phyloP scores from a whole-genome alignment of 768 basidiomycete species.

The Pulveroboletus sp. region DNA sequence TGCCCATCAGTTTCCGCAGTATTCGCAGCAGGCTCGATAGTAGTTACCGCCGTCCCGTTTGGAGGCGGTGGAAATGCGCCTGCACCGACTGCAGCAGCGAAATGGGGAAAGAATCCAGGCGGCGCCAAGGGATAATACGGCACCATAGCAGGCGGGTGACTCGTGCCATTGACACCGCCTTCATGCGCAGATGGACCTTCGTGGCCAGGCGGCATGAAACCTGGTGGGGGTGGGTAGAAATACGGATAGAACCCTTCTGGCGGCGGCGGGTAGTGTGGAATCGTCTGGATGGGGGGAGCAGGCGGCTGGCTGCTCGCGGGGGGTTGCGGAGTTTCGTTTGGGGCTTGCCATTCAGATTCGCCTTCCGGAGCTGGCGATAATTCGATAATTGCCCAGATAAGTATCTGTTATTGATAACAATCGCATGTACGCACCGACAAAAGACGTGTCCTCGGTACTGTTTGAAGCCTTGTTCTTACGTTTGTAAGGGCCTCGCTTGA shows the following conservation, averaged over 20 bases:
- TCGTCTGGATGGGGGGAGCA: conserved; percentile 25
- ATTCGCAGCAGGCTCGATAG: conserved; percentile 25
- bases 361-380: conserved; percentile 16
- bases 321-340: conserved; percentile 20
- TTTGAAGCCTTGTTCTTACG: conserved; percentile 40
- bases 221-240: conserved; percentile 40
- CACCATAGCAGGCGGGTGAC: conserved; percentile 30
- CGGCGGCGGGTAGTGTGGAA: conserved; percentile 32
- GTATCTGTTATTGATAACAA: conserved; percentile 3
- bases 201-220: conserved; percentile 37
- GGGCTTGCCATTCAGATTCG: conserved; percentile 34
- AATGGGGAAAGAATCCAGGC: conserved; percentile 40
- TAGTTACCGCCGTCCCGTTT: conserved; percentile 22
- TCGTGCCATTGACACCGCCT: conserved; percentile 28
- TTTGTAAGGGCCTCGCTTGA: conserved; percentile 59
- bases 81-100: conserved; percentile 27
- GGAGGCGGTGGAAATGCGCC: conserved; percentile 32
- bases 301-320: conserved; percentile 18
- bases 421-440: conserved; percentile 14
- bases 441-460: conserved; percentile 23
- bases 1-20: conserved; percentile 20
- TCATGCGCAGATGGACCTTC: conserved; percentile 36
- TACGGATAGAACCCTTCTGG: conserved; percentile 47
- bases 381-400: conserved; percentile 16
- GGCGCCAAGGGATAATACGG: conserved; percentile 38